Evolutionary conservation across 2,329 filamentous ascomycete species (phyloP), one percentile per base, ranked within the genome.

Genomic region (Phialophora verrucosa): DNA sequence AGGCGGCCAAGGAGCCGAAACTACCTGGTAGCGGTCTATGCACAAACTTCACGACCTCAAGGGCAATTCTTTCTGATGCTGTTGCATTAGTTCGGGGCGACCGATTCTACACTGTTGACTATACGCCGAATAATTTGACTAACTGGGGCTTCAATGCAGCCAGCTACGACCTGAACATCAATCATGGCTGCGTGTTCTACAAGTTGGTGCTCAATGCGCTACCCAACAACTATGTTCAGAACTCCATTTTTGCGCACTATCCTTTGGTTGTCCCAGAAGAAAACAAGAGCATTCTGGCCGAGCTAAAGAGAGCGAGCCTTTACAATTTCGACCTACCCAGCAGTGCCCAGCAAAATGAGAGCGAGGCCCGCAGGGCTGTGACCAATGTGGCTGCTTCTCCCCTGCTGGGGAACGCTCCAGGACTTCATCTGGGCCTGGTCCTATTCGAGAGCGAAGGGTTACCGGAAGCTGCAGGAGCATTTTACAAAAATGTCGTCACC

Each of bases 1-100:
- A 88, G 74, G 80, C 82, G 62, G 80, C 84, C 14, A 88, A 88
- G 71, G 80, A 82, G 4, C 71, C 84, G 0, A 82, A 84, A 73
- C 70, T 73, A 0, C 80, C 81, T 2, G 82, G 82, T 23, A 82
- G 79, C 61, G 83, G 82, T 1, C 73, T 84, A 2, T 85, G 81
- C 69, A 78, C 82, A 2, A 84, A 85, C 63, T 79, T 74, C 57
- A 81, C 79, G 0, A 77, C 77, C 11, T 77, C 78, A 1, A 71
- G 76, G 59, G 80, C 78, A 4, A 76, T 82, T 57, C 76, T 82
- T 6, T 80, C 79, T 2, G 81, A 82, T 71, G 81, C 81, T 5
- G 77, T 81, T n/a, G 75, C 77, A 17, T 73, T 82, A 42, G 79
- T 82, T 31, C 76, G 80, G 10, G 77, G 78, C 3, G 80, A 82